A percentile compares a stretch with the other conserved stretches of the same genome.
These are phyloP conservation scores for Passiflora organensis DNA, from an alignment of 345 rosid genomes.

Conservation along the genomic window DNA sequence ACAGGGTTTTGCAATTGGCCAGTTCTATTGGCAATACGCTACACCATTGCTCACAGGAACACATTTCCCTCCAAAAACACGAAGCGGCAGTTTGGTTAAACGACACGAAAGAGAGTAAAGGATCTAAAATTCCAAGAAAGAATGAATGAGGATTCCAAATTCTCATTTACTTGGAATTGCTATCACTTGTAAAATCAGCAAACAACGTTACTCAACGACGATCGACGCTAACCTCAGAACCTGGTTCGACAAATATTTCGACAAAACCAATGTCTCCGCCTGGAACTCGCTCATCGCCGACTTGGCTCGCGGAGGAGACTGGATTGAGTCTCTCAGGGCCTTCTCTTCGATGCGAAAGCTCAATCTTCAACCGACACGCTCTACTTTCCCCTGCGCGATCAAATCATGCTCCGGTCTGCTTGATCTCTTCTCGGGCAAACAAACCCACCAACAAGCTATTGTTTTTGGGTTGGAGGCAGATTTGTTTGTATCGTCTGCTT, in stretches of 20 bases:
- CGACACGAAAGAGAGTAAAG: not conserved
- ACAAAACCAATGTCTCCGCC: slow-evolving; percentile 59
- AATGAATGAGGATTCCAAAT: slow-evolving; percentile 39
- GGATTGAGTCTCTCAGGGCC: slow-evolving; percentile 66
- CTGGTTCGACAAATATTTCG: slow-evolving; percentile 64
- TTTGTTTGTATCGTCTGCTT: slow-evolving; percentile 70
- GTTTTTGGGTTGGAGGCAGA: slow-evolving; percentile 62
- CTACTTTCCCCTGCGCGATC: slow-evolving; percentile 76
- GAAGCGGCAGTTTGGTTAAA: no score
- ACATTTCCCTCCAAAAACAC: no score
- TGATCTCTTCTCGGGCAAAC: slow-evolving; percentile 66
- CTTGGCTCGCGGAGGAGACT: slow-evolving; percentile 73
- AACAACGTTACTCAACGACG: slow-evolving; percentile 24
- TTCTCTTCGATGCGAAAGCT: slow-evolving; percentile 77
- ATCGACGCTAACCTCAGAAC: slow-evolving; percentile 41
- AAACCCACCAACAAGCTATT: slow-evolving; percentile 78
- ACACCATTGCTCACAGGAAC: no score
- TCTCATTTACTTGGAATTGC: slow-evolving; percentile 9
- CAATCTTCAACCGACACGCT: slow-evolving; percentile 61
- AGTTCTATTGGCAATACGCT: no score
- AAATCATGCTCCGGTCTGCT: slow-evolving; percentile 77
- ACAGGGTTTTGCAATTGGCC: no score
- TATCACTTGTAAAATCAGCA: slow-evolving; percentile 17
- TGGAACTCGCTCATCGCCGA: slow-evolving; percentile 90
- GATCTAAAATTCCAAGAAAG: not conserved